phyloP scores from a whole-genome alignment of 2,329 filamentous ascomycete species.

The Aspergillus piperis region DNA sequence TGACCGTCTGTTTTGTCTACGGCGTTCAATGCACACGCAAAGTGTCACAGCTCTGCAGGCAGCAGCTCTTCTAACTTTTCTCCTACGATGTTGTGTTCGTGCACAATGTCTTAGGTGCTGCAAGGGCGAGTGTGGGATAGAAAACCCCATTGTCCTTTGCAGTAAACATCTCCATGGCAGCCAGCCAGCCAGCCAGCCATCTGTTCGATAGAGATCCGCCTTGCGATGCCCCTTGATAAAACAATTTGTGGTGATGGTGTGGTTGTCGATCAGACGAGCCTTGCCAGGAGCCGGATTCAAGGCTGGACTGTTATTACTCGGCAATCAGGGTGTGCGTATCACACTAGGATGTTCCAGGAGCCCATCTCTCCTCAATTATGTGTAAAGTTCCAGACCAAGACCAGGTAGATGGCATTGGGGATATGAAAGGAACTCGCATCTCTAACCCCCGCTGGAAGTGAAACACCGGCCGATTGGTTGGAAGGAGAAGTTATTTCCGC shows the following conservation, averaged over 20 bases:
- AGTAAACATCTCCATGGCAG: conserved; percentile 4
- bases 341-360: neutral
- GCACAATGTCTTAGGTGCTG: conserved; percentile 2
- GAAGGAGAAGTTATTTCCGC: neutral
- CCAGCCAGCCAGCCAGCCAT: neutral
- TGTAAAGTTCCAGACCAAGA: neutral
- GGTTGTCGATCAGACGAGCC: neutral
- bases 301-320: neutral
- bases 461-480: conserved; percentile 7
- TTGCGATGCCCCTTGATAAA: conserved; percentile 3
- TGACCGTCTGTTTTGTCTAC: neutral
- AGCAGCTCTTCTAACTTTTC: neutral
- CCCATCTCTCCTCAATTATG: neutral
- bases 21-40: neutral
- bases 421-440: conserved; percentile 1
- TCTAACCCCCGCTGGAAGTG: neutral
- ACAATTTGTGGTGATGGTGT: neutral
- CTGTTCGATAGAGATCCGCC: neutral
- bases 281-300: neutral
- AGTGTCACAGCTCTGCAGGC: neutral
- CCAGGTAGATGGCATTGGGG: neutral
- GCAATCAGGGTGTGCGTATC: neutral
- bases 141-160: neutral
- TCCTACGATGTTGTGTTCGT: neutral
- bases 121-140: neutral